Evolutionary conservation across 73 alveolate genomes (phyloP), one percentile per base, ranked within the genome.

Genomic region (Paramecium pentaurelia): DNA sequence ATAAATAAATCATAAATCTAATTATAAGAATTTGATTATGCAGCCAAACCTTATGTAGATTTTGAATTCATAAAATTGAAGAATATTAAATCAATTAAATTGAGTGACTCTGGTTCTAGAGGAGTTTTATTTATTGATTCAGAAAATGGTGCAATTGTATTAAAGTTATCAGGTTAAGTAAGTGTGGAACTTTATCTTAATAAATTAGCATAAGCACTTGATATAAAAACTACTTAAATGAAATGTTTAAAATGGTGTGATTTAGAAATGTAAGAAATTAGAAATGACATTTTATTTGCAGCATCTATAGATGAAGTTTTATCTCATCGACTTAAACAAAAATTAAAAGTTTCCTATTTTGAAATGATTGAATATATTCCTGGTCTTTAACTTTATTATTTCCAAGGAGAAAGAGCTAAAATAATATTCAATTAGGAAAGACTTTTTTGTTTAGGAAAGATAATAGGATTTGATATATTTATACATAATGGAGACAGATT

Each of bases 61-160:
- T 54, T 54, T 54, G 70, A 54, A 54, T n/a, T 18, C 14, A 54
- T 54, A 18, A 54, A 18, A 54, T 34, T 64, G 2, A 64, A 28
- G 2, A 20, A 38, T 8, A 73, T 73, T 38, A 25, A 18, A 36
- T 34, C 87, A 1, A 73, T 73, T 36, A 73, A 73, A 20, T 14
- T 73, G 28, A 73, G 87, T 36, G 87, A 73, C n/a, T 73, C 87
- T 30, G 87, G 87, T 20, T 34, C 87, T 37, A 73, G 87, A 38
- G 87, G 87, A 36, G 87, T 73, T 5, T 12, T 73, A 14, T 73
- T 37, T 38, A 73, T 73, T 16, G 87, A 73, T 37, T 30, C 87
- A 30, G 60, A 73, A 2, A 3, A 40, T 14, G 87, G 87, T n/a
- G 60, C 87, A 30, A 73, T 73, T 16, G 87, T 73, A 37, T 28